phyloP scores from a whole-genome alignment of 2,329 filamentous ascomycete genomes.

The Pseudomassariella vexata region DNA sequence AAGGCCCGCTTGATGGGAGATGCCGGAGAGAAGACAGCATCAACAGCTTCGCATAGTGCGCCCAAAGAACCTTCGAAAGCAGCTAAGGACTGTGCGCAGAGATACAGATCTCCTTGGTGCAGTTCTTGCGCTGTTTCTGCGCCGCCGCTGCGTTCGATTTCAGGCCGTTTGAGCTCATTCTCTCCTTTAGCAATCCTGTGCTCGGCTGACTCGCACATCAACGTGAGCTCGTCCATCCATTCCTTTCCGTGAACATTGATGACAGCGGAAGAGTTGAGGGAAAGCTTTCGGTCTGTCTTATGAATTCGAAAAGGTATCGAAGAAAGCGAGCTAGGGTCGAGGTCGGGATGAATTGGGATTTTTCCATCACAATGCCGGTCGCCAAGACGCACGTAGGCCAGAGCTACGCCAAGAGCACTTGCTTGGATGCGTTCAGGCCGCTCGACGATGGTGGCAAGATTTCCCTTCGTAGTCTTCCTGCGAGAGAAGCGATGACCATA shows the following conservation, averaged over 20 bases:
- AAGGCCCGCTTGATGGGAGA: conserved; percentile 71
- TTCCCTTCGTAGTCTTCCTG: conserved; percentile 66
- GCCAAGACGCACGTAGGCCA: conserved; percentile 87
- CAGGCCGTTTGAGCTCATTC: conserved; percentile 63
- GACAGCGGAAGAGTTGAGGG: conserved; percentile 70
- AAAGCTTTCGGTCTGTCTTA: conserved; percentile 67
- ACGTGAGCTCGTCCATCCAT: conserved; percentile 89
- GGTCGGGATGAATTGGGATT: conserved; percentile 60
- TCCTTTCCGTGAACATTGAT: conserved; percentile 85
- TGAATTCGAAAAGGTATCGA: conserved; percentile 76
- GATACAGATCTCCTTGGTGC: conserved; percentile 85
- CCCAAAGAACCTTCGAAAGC: conserved; percentile 89
- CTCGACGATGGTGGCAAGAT: conserved; percentile 80
- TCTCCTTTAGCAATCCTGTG: conserved; percentile 73
- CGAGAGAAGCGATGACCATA: conserved; percentile 91
- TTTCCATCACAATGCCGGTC: conserved; percentile 68
- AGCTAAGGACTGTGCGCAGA: conserved; percentile 78
- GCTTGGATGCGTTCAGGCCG: conserved; percentile 87
- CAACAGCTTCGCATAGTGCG: conserved; percentile 88
- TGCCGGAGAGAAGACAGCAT: conserved; percentile 67
- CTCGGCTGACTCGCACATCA: conserved; percentile 78
- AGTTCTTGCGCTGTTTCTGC: conserved; percentile 49
- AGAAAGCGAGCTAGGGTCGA: conserved; percentile 47
- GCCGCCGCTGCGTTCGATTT: conserved; percentile 48
- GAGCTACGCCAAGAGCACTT: conserved; percentile 71